phyloP scores from a whole-genome alignment of 345 rosid species.

The Eutrema yunnanense region DNA sequence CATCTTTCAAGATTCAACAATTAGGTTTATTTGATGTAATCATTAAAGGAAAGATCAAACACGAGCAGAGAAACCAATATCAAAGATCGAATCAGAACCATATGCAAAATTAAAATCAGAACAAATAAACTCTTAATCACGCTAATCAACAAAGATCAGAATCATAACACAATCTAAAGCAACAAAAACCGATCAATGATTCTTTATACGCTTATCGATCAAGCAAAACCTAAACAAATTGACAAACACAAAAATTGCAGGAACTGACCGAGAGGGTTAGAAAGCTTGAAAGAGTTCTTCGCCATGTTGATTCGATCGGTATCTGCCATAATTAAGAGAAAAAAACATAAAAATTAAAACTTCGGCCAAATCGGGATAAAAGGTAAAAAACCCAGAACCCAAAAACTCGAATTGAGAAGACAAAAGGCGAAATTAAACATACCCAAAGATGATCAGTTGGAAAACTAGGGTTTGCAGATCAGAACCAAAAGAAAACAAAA shows the following conservation, averaged over 20 bases:
- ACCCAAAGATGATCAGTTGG: constrained; percentile 4
- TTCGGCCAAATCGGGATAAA: not conserved
- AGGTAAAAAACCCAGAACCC: not conserved
- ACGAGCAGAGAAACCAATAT: not conserved
- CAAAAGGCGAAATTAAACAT: not conserved
- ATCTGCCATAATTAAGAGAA: not conserved
- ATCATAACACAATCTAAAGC: not conserved
- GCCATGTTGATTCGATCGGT: constrained; percentile 42
- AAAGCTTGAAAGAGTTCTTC: constrained; percentile 70
- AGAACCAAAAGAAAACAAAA: not conserved
- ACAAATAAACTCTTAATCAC: not conserved
- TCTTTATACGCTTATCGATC: not conserved
- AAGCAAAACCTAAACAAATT: not conserved
- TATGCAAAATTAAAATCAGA: not conserved
- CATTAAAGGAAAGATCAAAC: not conserved
- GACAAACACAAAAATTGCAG: not conserved
- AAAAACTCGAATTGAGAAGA: not conserved
- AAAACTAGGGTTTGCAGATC: not conserved
- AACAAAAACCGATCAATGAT: not conserved
- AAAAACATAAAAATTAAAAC: not conserved
- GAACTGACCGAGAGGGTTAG: constrained; percentile 67
- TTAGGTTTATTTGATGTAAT: not conserved
- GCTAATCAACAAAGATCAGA: not conserved
- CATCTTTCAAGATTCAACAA: not conserved
- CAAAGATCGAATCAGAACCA: not conserved